Evolutionary conservation across 192 early-diverging fungal genomes (phyloP).

Genomic region (Podila clonocystis): DNA sequence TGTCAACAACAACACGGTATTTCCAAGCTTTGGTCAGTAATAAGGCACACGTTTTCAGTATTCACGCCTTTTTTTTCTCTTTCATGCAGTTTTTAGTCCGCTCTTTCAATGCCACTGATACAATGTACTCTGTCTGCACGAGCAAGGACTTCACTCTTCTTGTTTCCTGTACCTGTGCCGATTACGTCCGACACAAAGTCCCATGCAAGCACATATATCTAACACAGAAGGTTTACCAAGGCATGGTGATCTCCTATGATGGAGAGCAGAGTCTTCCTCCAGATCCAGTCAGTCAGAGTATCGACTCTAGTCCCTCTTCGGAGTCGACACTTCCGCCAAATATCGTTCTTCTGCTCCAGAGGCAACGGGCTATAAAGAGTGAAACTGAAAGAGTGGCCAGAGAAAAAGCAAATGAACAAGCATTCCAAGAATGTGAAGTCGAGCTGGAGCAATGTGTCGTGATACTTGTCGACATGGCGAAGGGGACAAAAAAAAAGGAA

Average conservation of each 20-base stretch:
- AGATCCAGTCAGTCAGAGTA: neutral
- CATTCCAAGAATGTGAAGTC: too few species aligned
- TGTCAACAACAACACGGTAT: conserved; percentile 8
- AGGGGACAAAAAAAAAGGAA: neutral
- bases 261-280: neutral
- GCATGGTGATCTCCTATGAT: conserved; percentile 9
- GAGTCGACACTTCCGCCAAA: too few species aligned
- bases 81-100: conserved; percentile 18
- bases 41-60: neutral
- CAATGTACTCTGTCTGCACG: conserved; percentile 11
- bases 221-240: neutral
- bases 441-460: too few species aligned
- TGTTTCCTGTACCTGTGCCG: conserved; percentile 8
- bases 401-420: too few species aligned
- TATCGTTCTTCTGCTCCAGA: too few species aligned
- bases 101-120: conserved; percentile 7
- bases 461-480: too few species aligned
- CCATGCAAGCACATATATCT: conserved; percentile 25
- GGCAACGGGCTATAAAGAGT: too few species aligned
- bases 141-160: neutral
- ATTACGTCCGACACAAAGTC: conserved; percentile 4
- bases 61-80: neutral
- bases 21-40: neutral
- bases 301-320: too few species aligned
- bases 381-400: too few species aligned